Base-by-base conservation (phyloP, 2,329 filamentous ascomycete species). In the Ascomycota sp. region DNA sequence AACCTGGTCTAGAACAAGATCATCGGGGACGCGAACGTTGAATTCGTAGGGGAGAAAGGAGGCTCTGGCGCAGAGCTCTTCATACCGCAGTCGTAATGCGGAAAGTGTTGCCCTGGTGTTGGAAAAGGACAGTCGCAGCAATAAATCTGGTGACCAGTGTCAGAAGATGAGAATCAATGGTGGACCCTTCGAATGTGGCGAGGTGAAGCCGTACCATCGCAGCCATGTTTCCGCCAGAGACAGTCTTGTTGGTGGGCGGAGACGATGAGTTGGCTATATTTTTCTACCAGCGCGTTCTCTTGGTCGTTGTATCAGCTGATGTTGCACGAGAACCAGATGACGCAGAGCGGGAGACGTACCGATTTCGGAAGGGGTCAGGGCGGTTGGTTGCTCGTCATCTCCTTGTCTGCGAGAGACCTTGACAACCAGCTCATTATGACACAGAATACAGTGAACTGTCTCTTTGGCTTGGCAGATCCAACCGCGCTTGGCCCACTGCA, bases 401-500 rank as follows among this genome's bases (percentile, higher is more conserved):
- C 60, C 54, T 32, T 63, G 62, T 42, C 65, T 69, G 32, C 63
- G 62, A 42, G 68, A 74, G 22, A 92, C 57, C 52, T 79, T 82
- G 30, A 95, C 78, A 4, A 89, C 67, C 25, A 94, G 61, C 41
- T 91, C 79, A 42, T 77, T 75, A 45, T 76, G 75, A 45, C 89
- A 98, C 3, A 85, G 70, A 25, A 77, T 74, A 48, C 89, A 98
- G 12, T 73, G 70, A 11, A 95, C 81, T 4, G 78, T 78, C 51
- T 92, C 83, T 38, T 73, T 72, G 41, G 76, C 76, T 27, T 77
- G 71, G 43, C 86, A 94, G 4, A 75, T 63, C 86, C 89, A 98
- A 1, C 86, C 86, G 34, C 79, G 62, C 57, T 86, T 93, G 1
- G 85, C 85, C 89, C 89, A 98, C 48, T 83, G 77, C 7, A 94